Conservation (phyloP, 495 filamentous ascomycete species). For the Usnea hakonensis region DNA sequence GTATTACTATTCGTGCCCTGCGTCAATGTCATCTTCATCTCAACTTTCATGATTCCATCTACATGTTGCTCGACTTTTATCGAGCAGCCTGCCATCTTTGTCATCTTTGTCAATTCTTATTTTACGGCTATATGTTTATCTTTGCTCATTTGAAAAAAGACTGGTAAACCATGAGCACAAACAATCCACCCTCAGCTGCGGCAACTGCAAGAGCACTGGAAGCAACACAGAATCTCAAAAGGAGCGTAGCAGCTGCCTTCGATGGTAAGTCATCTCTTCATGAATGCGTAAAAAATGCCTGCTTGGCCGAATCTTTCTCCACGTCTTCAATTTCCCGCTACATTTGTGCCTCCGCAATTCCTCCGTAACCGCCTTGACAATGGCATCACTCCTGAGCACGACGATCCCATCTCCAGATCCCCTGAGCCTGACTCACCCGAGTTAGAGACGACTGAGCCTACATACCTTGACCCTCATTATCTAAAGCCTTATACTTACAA, state of each 20-base stretch:
- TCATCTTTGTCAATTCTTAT: background rate
- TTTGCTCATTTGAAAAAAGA: background rate
- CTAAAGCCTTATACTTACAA: conserved; percentile 18
- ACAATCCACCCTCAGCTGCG: conserved; percentile 16
- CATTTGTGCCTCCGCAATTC: background rate
- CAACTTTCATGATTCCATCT: background rate
- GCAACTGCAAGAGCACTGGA: conserved; percentile 19
- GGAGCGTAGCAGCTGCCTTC: conserved; percentile 66
- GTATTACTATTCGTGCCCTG: too few relatives aligned
- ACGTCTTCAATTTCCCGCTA: background rate
- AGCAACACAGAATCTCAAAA: conserved; percentile 54
- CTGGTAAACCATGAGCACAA: conserved; percentile 3
- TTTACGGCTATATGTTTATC: background rate
- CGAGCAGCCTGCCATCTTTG: background rate
- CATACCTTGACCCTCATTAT: conserved; percentile 15
- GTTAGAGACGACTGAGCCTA: background rate
- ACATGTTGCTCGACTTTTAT: background rate
- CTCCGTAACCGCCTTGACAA: background rate
- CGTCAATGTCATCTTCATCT: background rate
- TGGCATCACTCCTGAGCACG: background rate
- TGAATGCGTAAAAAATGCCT: background rate
- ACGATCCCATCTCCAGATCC: background rate
- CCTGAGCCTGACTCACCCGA: background rate
- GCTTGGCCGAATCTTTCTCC: background rate
- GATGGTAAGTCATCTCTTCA: conserved; percentile 53